phyloP scores from a whole-genome alignment of 805 yeast species.

The Candida nonsorbophila region DNA sequence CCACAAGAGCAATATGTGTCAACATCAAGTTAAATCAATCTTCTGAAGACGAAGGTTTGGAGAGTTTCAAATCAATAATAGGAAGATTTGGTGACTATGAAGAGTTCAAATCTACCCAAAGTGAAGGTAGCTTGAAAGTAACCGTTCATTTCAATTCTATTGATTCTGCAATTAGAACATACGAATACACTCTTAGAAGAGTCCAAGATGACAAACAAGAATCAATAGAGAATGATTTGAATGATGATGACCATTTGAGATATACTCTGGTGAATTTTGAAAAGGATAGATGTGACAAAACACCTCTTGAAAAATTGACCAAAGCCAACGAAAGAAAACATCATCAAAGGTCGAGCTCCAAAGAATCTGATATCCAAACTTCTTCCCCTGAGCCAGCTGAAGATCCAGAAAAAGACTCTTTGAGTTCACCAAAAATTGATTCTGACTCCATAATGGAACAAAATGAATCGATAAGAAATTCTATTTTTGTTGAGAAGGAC shows the following conservation, averaged over 20 bases:
- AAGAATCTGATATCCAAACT: too few species aligned
- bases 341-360: too few species aligned
- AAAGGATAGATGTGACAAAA: slow-evolving; percentile 35
- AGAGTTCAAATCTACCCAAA: background rate
- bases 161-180: slow-evolving; percentile 41
- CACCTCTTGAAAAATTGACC: slow-evolving; percentile 8
- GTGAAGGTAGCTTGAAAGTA: background rate
- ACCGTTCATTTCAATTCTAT: slow-evolving; percentile 38
- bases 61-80: slow-evolving; percentile 12
- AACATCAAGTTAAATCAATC: slow-evolving; percentile 4
- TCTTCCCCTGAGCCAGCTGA: too few species aligned
- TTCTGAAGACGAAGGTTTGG: slow-evolving; percentile 25
- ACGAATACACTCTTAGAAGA: slow-evolving; percentile 24
- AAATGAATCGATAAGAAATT: too few species aligned
- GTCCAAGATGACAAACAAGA: slow-evolving; percentile 16
- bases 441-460: too few species aligned
- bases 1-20: slow-evolving; percentile 29
- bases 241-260: slow-evolving; percentile 3
- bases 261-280: slow-evolving; percentile 13
- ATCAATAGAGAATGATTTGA: slow-evolving; percentile 9
- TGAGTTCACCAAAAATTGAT: too few species aligned
- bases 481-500: too few species aligned
- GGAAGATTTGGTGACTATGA: slow-evolving; percentile 1
- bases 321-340: too few species aligned
- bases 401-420: too few species aligned